phyloP scores from a whole-genome alignment of 2,329 filamentous ascomycete species.

The Trichoderma sp. region DNA sequence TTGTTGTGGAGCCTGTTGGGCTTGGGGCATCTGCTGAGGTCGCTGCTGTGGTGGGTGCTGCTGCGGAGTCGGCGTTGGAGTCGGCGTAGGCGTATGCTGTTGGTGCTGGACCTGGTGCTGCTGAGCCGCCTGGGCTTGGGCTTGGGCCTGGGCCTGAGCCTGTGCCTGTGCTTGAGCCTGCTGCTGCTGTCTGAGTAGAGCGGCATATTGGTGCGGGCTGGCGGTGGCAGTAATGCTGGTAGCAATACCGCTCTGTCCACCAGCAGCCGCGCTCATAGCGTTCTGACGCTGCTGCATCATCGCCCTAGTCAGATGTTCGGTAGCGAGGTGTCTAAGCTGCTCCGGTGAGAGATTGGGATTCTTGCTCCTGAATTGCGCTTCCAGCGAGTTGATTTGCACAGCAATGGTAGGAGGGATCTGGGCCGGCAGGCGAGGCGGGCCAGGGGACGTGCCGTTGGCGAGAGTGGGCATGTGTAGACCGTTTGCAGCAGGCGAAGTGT shows the following conservation, averaged over 20 bases:
- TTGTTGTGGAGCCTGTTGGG: constrained; percentile 18
- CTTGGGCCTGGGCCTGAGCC: constrained; percentile 36
- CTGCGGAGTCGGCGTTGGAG: constrained; percentile 26
- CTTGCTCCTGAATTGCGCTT: constrained; percentile 54
- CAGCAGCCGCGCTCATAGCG: constrained; percentile 59
- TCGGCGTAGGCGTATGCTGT: constrained; percentile 23
- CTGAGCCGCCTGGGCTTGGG: constrained; percentile 29
- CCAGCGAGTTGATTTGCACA: constrained; percentile 54
- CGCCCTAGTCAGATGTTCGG: constrained; percentile 51
- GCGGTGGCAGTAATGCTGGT: constrained; percentile 53
- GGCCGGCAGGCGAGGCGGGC: constrained; percentile 44
- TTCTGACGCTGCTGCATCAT: constrained; percentile 55
- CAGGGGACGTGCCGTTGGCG: constrained; percentile 48
- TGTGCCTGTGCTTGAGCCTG: constrained; percentile 47
- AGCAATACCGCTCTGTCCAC: constrained; percentile 52
- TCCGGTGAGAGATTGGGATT: constrained; percentile 56
- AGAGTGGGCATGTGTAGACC: constrained; percentile 52
- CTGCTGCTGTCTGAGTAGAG: constrained; percentile 60
- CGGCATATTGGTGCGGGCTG: constrained; percentile 62
- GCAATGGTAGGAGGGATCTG: constrained; percentile 53
- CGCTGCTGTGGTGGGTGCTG: constrained; percentile 27
- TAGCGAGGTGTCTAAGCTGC: constrained; percentile 54
- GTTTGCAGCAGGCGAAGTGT: constrained; percentile 49
- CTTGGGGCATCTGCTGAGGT: constrained; percentile 34
- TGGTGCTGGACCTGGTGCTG: constrained; percentile 29